Conservation (phyloP, 495 filamentous ascomycete genomes). For the Penicillium coprophilum region DNA sequence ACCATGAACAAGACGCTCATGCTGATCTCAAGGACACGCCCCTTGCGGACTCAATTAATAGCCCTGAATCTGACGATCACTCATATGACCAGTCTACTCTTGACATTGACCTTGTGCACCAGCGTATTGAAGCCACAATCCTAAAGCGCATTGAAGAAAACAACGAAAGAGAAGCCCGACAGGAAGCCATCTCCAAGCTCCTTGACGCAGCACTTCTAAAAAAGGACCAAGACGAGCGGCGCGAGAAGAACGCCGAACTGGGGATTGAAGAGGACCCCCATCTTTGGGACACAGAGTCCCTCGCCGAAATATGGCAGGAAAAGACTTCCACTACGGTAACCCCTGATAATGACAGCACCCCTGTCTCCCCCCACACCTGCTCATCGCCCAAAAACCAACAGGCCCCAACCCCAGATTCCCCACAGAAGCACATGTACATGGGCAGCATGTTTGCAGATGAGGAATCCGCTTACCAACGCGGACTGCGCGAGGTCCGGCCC, state of each 20-base stretch:
- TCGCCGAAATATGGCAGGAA: not conserved
- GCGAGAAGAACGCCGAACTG: not conserved
- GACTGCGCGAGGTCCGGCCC: not conserved
- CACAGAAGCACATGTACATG: slow-evolving; percentile 1
- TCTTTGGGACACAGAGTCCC: slow-evolving; percentile 9
- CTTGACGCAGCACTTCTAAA: not conserved
- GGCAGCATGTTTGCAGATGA: not conserved
- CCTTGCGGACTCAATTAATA: not conserved
- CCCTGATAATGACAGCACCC: not conserved
- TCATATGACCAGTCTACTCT: not conserved
- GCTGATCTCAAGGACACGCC: not conserved
- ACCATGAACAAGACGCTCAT: not conserved
- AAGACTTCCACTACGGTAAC: not conserved
- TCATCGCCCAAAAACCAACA: not conserved
- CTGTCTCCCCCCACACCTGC: not conserved
- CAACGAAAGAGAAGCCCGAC: not conserved
- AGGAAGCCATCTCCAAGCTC: not conserved
- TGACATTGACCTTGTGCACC: slow-evolving; percentile 1
- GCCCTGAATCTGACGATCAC: not conserved
- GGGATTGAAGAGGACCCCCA: slow-evolving; percentile 9
- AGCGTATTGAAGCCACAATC: slow-evolving; percentile 9
- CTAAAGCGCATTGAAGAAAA: slow-evolving; percentile 6
- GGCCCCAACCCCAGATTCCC: not conserved
- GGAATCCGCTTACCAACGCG: not conserved
- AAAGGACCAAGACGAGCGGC: not conserved